A percentile compares a stretch with the other conserved stretches of the same genome.
These are phyloP conservation scores for Ramicandelaber brevisporus DNA, from an alignment of 192 early-diverging fungal genomes.

Conservation along the genomic window DNA sequence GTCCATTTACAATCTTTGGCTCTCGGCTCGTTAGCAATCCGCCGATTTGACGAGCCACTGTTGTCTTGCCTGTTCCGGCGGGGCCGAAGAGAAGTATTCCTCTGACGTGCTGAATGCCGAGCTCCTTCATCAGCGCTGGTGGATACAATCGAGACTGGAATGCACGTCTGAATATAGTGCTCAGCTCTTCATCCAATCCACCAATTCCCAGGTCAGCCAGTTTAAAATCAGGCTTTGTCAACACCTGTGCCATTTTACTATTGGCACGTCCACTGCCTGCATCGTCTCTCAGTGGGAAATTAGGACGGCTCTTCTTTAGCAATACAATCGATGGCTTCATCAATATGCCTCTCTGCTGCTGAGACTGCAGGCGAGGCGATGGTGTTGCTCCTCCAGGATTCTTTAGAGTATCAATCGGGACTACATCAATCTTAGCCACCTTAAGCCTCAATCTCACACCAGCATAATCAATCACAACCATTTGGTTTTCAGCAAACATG, in stretches of 20 bases:
- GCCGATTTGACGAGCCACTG: constrained; percentile 95
- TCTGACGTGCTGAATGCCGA: constrained; percentile 96
- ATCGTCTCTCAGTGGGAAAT: too few relatives aligned
- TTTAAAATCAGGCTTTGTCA: constrained; percentile 86
- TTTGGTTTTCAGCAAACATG: too few relatives aligned
- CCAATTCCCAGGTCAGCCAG: constrained; percentile 97
- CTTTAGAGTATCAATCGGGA: too few relatives aligned
- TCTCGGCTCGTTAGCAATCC: constrained; percentile 94
- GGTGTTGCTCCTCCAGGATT: too few relatives aligned
- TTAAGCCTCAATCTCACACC: too few relatives aligned
- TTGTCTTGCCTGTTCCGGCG: constrained; percentile 91
- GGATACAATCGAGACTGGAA: constrained; percentile 96
- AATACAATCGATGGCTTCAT: too few relatives aligned
- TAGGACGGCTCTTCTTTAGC: too few relatives aligned
- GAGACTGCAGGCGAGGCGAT: too few relatives aligned
- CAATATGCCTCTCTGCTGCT: too few relatives aligned
- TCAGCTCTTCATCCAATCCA: constrained; percentile 84
- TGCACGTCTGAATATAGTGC: constrained; percentile 82
- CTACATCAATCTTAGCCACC: too few relatives aligned
- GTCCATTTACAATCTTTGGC: constrained; percentile 87
- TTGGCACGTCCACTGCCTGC: too few relatives aligned
- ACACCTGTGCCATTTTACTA: constrained; percentile 33
- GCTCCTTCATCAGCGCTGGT: constrained; percentile 67
- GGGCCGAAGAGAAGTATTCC: constrained; percentile 77
- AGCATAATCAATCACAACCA: too few relatives aligned